phyloP scores from a whole-genome alignment of 164 flowering plant species.

The Berberis thunbergii region DNA sequence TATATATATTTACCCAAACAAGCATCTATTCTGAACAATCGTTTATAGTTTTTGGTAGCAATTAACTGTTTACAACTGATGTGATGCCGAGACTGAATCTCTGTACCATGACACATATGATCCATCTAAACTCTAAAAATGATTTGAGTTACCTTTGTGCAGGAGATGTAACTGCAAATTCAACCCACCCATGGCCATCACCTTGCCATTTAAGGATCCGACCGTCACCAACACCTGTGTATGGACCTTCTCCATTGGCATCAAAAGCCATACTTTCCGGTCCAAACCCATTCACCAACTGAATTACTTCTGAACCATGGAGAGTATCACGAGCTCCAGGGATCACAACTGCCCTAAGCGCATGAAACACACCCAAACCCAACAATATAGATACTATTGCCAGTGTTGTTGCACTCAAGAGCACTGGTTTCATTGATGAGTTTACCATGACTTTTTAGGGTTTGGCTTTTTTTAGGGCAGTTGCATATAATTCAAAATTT shows the following conservation, averaged over 20 bases:
- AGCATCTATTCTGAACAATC: too few relatives aligned
- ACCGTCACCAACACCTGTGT: slow-evolving; percentile 69
- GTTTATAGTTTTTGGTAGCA: too few relatives aligned
- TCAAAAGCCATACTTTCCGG: slow-evolving; percentile 72
- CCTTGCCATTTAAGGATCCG: slow-evolving; percentile 49
- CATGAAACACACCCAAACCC: slow-evolving; percentile 1
- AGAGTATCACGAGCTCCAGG: slow-evolving; percentile 28
- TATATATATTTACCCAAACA: too few relatives aligned
- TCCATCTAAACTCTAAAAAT: not conserved
- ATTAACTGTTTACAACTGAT: too few relatives aligned
- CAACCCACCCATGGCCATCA: slow-evolving; percentile 28
- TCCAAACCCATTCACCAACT: slow-evolving; percentile 34
- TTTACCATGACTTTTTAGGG: too few relatives aligned
- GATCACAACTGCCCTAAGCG: slow-evolving; percentile 15
- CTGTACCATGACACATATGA: not conserved
- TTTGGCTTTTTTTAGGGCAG: too few relatives aligned
- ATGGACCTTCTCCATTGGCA: slow-evolving; percentile 53
- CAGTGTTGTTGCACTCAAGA: slow-evolving; percentile 12
- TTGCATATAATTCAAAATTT: too few relatives aligned
- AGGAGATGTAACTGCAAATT: slow-evolving; percentile 50
- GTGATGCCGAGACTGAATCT: not conserved
- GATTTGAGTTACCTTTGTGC: slow-evolving; percentile 28
- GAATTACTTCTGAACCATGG: slow-evolving; percentile 17
- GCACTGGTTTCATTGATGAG: too few relatives aligned
- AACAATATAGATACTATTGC: slow-evolving; percentile 8